Conservation (phyloP, 2,329 filamentous ascomycete species). For the Fusarium sp. region DNA sequence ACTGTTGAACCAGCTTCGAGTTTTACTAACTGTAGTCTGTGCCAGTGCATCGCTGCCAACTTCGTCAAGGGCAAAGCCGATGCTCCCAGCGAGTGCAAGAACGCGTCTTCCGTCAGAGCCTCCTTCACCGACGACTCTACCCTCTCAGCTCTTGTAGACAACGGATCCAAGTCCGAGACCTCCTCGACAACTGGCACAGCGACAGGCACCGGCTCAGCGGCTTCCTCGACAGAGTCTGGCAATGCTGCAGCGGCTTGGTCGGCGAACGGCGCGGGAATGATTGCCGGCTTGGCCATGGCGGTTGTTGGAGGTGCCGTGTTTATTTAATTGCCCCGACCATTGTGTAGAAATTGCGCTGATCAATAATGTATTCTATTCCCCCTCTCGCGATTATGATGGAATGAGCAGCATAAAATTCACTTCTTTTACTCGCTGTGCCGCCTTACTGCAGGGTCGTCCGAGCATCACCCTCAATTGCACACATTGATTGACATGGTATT, state of each 20-base stretch:
- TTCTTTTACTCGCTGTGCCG: constrained; percentile 13
- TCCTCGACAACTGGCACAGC: constrained; percentile 31
- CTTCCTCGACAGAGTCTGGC: constrained; percentile 38
- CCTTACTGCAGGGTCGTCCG: constrained; percentile 1
- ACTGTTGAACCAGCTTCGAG: neutral
- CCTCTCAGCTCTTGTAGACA: constrained; percentile 53
- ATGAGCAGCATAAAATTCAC: constrained; percentile 4
- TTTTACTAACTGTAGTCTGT: neutral
- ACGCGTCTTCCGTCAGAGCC: constrained; percentile 53
- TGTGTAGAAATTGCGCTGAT: constrained; percentile 1
- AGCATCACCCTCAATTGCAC: neutral
- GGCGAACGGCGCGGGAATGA: constrained; percentile 35
- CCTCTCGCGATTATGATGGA: constrained; percentile 1
- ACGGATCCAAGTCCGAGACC: constrained; percentile 22
- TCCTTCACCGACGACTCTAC: constrained; percentile 52
- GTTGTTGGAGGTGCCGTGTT: constrained; percentile 50
- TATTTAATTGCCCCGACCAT: constrained; percentile 38
- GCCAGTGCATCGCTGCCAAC: constrained; percentile 67
- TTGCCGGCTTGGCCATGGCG: constrained; percentile 49
- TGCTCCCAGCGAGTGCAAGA: constrained; percentile 53
- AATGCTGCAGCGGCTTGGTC: constrained; percentile 48
- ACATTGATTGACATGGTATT: neutral
- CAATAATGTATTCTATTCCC: constrained; percentile 9
- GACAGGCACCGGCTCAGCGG: constrained; percentile 39
- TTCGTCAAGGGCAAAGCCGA: constrained; percentile 63